Conservation (phyloP, 2,329 filamentous ascomycete genomes). For the Xylariaceae sp. region DNA sequence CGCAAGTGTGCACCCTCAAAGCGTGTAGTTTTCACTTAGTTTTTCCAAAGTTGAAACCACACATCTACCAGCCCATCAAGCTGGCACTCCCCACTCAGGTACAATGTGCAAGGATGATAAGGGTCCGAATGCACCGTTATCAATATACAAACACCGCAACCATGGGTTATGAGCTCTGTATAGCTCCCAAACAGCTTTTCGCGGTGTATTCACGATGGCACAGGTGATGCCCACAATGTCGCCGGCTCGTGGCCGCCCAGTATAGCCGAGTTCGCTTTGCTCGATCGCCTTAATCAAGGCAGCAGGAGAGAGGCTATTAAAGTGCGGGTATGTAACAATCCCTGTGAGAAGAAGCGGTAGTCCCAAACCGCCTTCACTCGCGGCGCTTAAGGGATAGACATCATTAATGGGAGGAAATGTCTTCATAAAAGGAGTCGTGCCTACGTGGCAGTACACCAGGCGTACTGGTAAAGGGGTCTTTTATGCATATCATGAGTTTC, state of each 20-base stretch:
- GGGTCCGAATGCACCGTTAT: background rate
- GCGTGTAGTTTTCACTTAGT: slow-evolving; percentile 37
- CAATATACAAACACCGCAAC: slow-evolving; percentile 1
- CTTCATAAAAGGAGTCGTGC: slow-evolving; percentile 6
- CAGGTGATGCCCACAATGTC: slow-evolving; percentile 1
- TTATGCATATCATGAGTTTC: slow-evolving; percentile 19
- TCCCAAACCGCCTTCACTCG: slow-evolving; percentile 9
- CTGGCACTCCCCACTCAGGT: background rate
- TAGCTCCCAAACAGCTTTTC: background rate
- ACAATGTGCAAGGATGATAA: background rate
- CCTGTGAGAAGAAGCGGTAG: slow-evolving; percentile 6
- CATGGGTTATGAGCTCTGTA: slow-evolving; percentile 5
- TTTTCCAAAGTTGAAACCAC: background rate
- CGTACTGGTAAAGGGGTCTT: slow-evolving; percentile 18
- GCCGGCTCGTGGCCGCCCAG: background rate
- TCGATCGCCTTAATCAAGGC: slow-evolving; percentile 9
- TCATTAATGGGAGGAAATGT: slow-evolving; percentile 14
- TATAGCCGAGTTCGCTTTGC: slow-evolving; percentile 7
- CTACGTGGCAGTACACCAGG: slow-evolving; percentile 10
- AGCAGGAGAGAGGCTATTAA: background rate
- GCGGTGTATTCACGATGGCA: background rate
- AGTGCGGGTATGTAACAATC: slow-evolving; percentile 11
- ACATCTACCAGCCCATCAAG: slow-evolving; percentile 5
- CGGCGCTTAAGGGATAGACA: slow-evolving; percentile 6
- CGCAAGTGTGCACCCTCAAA: slow-evolving; percentile 51